Conservation (phyloP, 1,139 yeast genomes). For the Taiozyma sp. region DNA sequence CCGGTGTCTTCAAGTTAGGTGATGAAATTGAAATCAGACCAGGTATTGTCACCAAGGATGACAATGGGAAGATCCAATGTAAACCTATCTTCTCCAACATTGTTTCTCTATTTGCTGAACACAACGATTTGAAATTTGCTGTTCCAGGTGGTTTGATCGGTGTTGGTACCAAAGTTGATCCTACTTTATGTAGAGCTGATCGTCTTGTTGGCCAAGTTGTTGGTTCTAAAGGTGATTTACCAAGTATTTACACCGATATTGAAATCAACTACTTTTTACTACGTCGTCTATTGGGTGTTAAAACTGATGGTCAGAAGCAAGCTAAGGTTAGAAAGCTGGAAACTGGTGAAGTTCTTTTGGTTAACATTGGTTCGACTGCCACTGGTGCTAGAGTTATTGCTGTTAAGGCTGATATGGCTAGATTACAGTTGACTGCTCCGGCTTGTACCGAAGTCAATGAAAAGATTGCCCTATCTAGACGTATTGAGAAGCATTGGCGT, state of each 20-base stretch:
- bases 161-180: constrained; percentile 99
- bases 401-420: constrained; percentile 99
- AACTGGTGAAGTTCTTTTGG: constrained; percentile 96
- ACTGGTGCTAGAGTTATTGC: constrained; percentile 99
- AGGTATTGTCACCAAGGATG: constrained; percentile 96
- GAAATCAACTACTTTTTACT: constrained; percentile 96
- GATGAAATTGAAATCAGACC: constrained; percentile 99
- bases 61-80: constrained; percentile 89
- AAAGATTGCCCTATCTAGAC: constrained; percentile 97
- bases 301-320: constrained; percentile 96
- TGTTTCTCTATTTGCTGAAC: constrained; percentile 93
- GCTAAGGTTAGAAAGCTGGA: constrained; percentile 95
- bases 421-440: constrained; percentile 93
- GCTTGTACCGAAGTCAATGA: constrained; percentile 98
- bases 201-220: constrained; percentile 99
- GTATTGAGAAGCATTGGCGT: constrained; percentile 99
- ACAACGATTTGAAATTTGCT: constrained; percentile 95
- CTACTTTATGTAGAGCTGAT: constrained; percentile 98
- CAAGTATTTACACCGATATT: constrained; percentile 93
- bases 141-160: constrained; percentile 99
- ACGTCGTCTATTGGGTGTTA: constrained; percentile 96
- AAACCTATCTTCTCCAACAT: constrained; percentile 93
- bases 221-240: constrained; percentile 94
- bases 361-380: constrained; percentile 97
- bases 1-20: constrained; percentile 94